Base-by-base conservation (phyloP, 148 eudicot genomes). In the Chenopodium suecicum region DNA sequence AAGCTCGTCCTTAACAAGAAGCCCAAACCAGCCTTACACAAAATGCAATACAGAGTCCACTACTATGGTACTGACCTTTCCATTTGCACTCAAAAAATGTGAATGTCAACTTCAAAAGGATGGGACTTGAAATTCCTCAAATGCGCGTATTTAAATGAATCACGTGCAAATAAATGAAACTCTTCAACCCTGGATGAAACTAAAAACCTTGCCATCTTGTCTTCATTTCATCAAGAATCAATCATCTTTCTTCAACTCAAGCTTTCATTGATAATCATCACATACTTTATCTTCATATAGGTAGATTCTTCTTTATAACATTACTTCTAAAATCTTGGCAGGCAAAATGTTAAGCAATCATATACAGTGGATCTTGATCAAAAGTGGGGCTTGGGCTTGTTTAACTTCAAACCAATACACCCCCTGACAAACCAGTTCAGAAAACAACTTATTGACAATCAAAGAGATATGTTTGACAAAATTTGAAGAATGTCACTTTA, bases 391-490 rank as follows among this genome's bases (percentile, higher is more conserved):
- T 92, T 92, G 89, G 93, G 86, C 96, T 92, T 87, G 92, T 87
- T 91, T 89, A 88, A 87, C 92, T 91, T 88, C 92, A 92, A 92
- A 92, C 93, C 89, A 89, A 90, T 88, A 85, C 75, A 92, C 91
- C 94, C 93, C 96, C 93, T 92, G 92, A 89, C 93, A 92, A 90
- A 83, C 92, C 95, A 92, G 89, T 90, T 89, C 83, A 89, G 88
- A 88, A 86, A 84, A 88, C 83, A 90, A 83, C 85, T 67, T 69
- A 63, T 82, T 82, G 81, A 84, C 87, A 87, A 89, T 76, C 77
- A 76, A 79, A 85, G 75, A 77, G 41, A 84, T 34, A 74, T 67
- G 77, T 56, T 81, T 52, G 4, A 68, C 12, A 78, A 54, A 54
- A 46, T 77, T 60, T 29, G 63, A 74, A 74, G 52, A 85, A 73